phyloP scores from a whole-genome alignment of 2,329 filamentous ascomycete species.

The Neoscytalidium dimidiatum region DNA sequence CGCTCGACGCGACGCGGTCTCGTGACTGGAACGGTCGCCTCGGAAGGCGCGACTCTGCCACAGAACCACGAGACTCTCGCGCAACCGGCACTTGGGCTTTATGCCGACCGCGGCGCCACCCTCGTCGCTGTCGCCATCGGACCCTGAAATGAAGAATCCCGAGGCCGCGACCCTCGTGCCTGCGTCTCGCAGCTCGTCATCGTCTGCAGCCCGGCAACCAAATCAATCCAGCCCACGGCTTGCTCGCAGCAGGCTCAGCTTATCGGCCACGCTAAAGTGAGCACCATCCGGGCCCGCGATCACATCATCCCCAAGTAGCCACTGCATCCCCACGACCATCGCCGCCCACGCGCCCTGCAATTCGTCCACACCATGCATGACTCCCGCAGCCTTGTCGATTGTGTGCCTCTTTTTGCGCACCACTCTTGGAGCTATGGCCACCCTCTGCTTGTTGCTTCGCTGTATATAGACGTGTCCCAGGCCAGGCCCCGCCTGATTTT shows the following conservation, averaged over 20 bases:
- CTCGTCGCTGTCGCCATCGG: not conserved
- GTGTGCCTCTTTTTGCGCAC: constrained; percentile 4
- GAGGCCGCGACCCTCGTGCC: not conserved
- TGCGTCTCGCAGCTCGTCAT: not conserved
- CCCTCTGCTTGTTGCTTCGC: not conserved
- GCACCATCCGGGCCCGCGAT: constrained; percentile 12
- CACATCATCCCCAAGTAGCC: constrained; percentile 13
- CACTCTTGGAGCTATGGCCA: constrained; percentile 15
- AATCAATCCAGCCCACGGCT: not conserved
- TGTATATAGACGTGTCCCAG: not conserved
- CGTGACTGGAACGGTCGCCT: not conserved
- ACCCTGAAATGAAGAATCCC: constrained; percentile 3
- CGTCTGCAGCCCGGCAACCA: not conserved
- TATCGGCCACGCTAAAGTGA: constrained; percentile 3
- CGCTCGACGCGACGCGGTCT: constrained; percentile 18
- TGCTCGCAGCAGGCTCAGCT: not conserved
- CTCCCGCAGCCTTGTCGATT: constrained; percentile 10
- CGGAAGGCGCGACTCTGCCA: not conserved
- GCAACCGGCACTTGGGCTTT: not conserved
- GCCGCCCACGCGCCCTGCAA: not conserved
- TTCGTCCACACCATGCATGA: constrained; percentile 11
- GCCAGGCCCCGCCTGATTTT: not conserved
- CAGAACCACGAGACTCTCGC: not conserved
- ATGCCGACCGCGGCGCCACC: not conserved
- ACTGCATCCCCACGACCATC: constrained; percentile 5